Percentiles rank a stretch among this genome's conserved stretches.
Conservation (phyloP, 768 basidiomycete genomes). For the Lactarius akahatsu region DNA sequence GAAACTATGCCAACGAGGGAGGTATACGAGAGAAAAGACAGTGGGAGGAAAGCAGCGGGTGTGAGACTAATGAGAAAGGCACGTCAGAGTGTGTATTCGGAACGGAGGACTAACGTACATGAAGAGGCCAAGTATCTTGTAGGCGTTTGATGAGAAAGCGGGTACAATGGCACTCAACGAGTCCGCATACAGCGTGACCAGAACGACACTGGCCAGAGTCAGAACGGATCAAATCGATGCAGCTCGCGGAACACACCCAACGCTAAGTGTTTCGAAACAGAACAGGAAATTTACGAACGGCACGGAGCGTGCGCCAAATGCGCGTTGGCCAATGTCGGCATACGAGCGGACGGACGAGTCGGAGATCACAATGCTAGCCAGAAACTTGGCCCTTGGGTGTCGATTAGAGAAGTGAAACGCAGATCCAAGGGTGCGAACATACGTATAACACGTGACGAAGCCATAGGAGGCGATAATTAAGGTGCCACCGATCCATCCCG, state of each 20-base stretch:
- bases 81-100: neutral
- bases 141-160: constrained; percentile 59
- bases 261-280: constrained; percentile 82
- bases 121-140: constrained; percentile 71
- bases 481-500: constrained; percentile 85
- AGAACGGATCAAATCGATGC: neutral
- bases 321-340: constrained; percentile 85
- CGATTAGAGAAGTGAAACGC: neutral
- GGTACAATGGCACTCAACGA: constrained; percentile 76
- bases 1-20: constrained; percentile 86
- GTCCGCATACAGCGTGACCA: constrained; percentile 89
- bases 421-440: constrained; percentile 35
- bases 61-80: constrained; percentile 52
- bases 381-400: constrained; percentile 71
- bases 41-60: constrained; percentile 82
- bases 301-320: constrained; percentile 75
- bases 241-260: constrained; percentile 50
- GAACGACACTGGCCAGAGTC: constrained; percentile 58
- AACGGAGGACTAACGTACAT: constrained; percentile 48
- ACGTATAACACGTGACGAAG: constrained; percentile 87
- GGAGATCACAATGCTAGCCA: constrained; percentile 69
- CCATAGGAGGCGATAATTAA: constrained; percentile 74
- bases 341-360: constrained; percentile 78
- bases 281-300: constrained; percentile 70
- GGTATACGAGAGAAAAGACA: constrained; percentile 83